Base-by-base conservation (phyloP, 129 eudicot species). In the Scalesia atractyloides region DNA sequence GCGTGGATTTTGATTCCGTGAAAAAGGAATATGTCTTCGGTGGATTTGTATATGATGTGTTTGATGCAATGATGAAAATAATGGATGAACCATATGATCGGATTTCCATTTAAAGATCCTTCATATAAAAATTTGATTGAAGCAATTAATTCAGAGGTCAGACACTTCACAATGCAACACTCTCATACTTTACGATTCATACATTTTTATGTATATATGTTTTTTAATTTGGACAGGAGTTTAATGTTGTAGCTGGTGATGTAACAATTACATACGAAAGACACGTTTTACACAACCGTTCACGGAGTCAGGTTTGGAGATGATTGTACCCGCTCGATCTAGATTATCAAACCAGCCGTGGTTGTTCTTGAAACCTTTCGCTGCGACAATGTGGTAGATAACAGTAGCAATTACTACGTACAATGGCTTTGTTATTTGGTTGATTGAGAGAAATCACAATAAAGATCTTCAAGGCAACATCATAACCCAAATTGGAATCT, bases 171-270 rank as follows among this genome's bases (percentile, higher is more conserved):
- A 13, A 18, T 18, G 12, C 8, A 0, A 14, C 17, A 17, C 8
- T 0, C 17, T 9, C 9, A 2, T 20, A 3, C 2, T 0, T 63
- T 14, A 0, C 0, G 1, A 66, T 46, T 15, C 1, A 5, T 1
- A 12, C 12, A 6, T 41, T 44, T 15, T n/a, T n/a, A n/a, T n/a
- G n/a, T n/a, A n/a, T n/a, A n/a, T n/a, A n/a, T n/a, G n/a, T 56
- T 13, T 50, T 16, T 75, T 70, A 20, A 37, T 0, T 30, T 75
- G 30, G 5, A 14, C 74, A 83, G 95, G 6, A 46, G 0, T 85
- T 56, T 39, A 82, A 85, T 81, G 95, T 87, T n/a, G 82, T 81
- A 57, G 86, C 84, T 0, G 96, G 96, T 16, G 96, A 86, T 48
- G 77, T 88, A 58, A 75, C 86, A 5, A 86, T 85, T 26, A 1